Conservation (phyloP, 495 filamentous ascomycete species). For the Lophiotrema nucula region DNA sequence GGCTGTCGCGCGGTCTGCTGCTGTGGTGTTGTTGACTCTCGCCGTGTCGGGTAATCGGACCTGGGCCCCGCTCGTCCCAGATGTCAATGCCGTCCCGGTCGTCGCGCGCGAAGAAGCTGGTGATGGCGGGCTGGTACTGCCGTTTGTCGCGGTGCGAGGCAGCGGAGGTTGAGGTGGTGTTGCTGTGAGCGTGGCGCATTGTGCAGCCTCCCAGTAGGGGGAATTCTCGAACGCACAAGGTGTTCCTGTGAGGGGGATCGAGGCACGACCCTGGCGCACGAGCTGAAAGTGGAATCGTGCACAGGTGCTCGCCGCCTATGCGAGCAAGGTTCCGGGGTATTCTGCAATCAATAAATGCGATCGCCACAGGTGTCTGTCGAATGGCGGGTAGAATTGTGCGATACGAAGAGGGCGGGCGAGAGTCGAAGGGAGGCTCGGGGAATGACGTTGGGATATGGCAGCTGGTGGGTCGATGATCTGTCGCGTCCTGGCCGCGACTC, state of each 20-base stretch:
- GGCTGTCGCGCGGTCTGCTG: slow-evolving; percentile 4
- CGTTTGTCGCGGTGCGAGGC: slow-evolving; percentile 42
- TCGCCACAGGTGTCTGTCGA: not conserved
- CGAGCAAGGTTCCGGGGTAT: slow-evolving; percentile 10
- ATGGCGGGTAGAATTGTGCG: slow-evolving; percentile 13
- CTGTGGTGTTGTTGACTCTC: slow-evolving; percentile 18
- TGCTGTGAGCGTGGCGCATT: slow-evolving; percentile 6
- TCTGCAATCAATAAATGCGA: slow-evolving; percentile 3
- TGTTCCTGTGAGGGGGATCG: slow-evolving; percentile 10
- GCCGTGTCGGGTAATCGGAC: slow-evolving; percentile 21
- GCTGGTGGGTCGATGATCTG: too few relatives aligned
- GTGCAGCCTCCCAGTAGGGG: slow-evolving; percentile 2
- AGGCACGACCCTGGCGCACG: slow-evolving; percentile 5
- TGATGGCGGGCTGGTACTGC: slow-evolving; percentile 47
- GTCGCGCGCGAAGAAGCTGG: slow-evolving; percentile 40
- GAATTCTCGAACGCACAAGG: not conserved
- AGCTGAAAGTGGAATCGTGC: slow-evolving; percentile 20
- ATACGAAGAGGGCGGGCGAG: not conserved
- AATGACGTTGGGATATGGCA: not conserved
- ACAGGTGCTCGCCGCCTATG: not conserved
- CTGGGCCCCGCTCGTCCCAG: slow-evolving; percentile 9
- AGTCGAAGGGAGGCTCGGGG: not conserved
- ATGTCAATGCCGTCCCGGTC: slow-evolving; percentile 8
- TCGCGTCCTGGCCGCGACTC: too few relatives aligned
- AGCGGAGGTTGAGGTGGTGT: slow-evolving; percentile 4